Evolutionary conservation across 495 filamentous ascomycete species (phyloP), one percentile per base, ranked within the genome.

Genomic region (Penicillium chermesinum): DNA sequence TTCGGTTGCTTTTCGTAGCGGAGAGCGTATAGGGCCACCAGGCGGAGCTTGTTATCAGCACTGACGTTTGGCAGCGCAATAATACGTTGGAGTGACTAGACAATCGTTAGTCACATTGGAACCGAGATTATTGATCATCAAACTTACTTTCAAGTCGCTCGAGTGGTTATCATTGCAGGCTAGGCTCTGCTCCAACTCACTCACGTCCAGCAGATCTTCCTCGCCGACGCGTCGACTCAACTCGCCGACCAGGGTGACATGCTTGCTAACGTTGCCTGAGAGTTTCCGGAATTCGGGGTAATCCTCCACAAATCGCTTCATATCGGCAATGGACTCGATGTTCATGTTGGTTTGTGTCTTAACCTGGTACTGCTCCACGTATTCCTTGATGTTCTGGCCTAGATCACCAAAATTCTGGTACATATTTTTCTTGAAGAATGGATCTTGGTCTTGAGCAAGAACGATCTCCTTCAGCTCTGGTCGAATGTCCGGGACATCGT

Each of bases 351-450:
- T 93, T 59, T 95, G 86, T 9, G 89, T 95, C 64, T 95, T 96
- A 20, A 84, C 87, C 57, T 96, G 93, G 62, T 96, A 97, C 53
- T 96, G 93, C 63, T 94, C 89, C 49, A 98, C 93, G 64, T 97
- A 97, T 50, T 96, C 91, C 63, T 97, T 97, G 64, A 96, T 96
- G 61, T 95, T 97, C 44, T 93, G 88, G 16, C 93, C 93, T 15
- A 98, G 78, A 53, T 98, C 93, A 35, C 93, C 93, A 64, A 97
- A 98, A 58, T 98, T 98, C 57, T 95, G 83, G 58, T 90, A 98
- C 94, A 98, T 97, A 64, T 98, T 98, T 71, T 95, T 96, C 70
- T 96, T 96, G 72, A 97, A 98, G 71, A 98, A 98, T 0, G 93
- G 94, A 60, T 98, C 93, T 64, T 97, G 94, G 52, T 97, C 94